phyloP scores from a whole-genome alignment of 345 rosid genomes.

The Brassica napus region Da-Ae NC_063448.1:49059001-49059500 shows the following conservation, averaged over 20 bases:
- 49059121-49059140: background rate
- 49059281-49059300: background rate
- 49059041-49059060: background rate
- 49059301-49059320: background rate
- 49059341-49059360: no score
- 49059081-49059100: background rate
- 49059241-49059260: background rate
- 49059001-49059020: background rate
- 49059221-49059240: background rate
- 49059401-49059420: no score
- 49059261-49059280: constrained; percentile 3
- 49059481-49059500: no score
- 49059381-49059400: no score
- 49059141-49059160: background rate
- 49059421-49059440: no score
- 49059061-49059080: background rate
- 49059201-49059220: background rate
- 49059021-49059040: background rate
- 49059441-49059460: no score
- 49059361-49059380: no score
- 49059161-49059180: background rate
- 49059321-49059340: background rate
- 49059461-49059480: no score
- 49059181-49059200: background rate
- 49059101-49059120: background rate